Percentiles rank a stretch among this genome's conserved stretches.
Conservation (phyloP, 2,329 filamentous ascomycete species). For the Pseudogymnoascus sp. region DNA sequence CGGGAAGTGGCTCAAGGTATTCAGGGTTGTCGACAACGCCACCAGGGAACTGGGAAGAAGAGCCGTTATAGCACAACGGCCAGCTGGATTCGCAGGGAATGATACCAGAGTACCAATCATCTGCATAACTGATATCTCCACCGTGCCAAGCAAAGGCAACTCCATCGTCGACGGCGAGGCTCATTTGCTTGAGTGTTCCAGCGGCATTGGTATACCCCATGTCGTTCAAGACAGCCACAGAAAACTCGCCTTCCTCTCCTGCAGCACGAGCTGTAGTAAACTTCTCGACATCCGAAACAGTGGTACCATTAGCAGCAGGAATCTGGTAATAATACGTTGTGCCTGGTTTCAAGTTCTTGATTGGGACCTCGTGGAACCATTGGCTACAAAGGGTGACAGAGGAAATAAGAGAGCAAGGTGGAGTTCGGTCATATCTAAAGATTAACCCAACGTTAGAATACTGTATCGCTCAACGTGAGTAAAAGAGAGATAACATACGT, state of each 20-base stretch:
- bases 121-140: conserved; percentile 42
- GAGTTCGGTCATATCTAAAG: conserved; percentile 40
- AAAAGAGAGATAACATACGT: conserved; percentile 28
- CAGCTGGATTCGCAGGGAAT: conserved; percentile 38
- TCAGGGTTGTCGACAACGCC: conserved; percentile 23
- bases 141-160: conserved; percentile 44
- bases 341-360: conserved; percentile 32
- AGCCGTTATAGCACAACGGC: conserved; percentile 45
- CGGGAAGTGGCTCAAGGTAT: conserved; percentile 37
- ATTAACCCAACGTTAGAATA: neutral
- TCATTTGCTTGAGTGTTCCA: conserved; percentile 38
- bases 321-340: conserved; percentile 45
- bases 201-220: conserved; percentile 46
- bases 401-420: conserved; percentile 37
- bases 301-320: conserved; percentile 39
- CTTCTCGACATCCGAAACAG: conserved; percentile 35
- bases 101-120: conserved; percentile 43
- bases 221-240: conserved; percentile 40
- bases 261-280: conserved; percentile 39
- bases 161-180: conserved; percentile 34
- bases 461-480: neutral
- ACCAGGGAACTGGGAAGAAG: conserved; percentile 31
- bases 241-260: conserved; percentile 35
- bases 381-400: conserved; percentile 41
- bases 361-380: conserved; percentile 42